phyloP scores from a whole-genome alignment of 225 moss, liverwort and hornwort genomes.

The Bryum argenteum region DNA sequence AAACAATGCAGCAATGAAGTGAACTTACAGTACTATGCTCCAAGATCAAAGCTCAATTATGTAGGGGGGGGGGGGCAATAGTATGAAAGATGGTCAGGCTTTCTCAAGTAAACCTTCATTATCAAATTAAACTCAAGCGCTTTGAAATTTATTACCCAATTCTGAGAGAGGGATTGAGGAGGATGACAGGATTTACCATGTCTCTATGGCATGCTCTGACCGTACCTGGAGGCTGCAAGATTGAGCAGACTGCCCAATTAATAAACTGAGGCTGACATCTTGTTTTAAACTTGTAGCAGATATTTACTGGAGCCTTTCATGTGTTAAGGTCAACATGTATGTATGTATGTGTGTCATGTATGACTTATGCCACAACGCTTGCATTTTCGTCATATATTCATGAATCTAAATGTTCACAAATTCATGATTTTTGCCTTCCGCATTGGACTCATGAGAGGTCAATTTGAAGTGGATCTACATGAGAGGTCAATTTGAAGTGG shows the following conservation, averaged over 20 bases:
- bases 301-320: conserved; percentile 1
- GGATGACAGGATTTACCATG: not conserved
- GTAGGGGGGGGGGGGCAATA: too few relatives aligned
- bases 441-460: too few relatives aligned
- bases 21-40: too few relatives aligned
- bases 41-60: not conserved
- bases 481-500: too few relatives aligned
- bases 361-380: too few relatives aligned
- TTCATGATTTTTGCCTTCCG: too few relatives aligned
- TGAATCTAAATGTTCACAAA: too few relatives aligned
- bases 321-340: conserved; percentile 5
- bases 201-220: not conserved
- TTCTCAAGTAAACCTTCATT: not conserved
- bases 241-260: not conserved
- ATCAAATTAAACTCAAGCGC: conserved; percentile 4
- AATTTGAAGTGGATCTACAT: too few relatives aligned
- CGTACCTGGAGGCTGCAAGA: not conserved
- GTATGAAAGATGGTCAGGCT: not conserved
- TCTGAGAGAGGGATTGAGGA: not conserved
- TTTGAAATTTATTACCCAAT: not conserved
- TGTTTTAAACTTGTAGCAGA: not conserved
- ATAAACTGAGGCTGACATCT: not conserved
- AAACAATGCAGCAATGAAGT: too few relatives aligned
- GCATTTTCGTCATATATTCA: too few relatives aligned
- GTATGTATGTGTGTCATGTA: not conserved